Evolutionary conservation across 768 basidiomycete species (phyloP).

Genomic region (Pilatotrama ljubarskyi): DNA sequence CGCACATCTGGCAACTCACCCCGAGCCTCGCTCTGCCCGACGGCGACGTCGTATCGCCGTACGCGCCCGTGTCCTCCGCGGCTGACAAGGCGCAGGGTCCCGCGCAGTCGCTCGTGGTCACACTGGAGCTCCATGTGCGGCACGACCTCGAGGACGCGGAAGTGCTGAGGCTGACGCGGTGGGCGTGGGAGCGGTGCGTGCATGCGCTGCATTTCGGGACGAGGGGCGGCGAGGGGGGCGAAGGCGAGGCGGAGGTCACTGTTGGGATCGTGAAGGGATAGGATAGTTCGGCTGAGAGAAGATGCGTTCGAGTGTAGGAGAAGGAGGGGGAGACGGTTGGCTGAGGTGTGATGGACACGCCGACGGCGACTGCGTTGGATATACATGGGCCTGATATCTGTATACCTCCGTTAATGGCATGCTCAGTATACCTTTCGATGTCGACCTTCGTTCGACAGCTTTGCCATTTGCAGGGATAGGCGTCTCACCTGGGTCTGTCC

Average conservation of each 20-base stretch:
- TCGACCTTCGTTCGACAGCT: too few relatives aligned
- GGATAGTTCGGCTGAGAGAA: background rate
- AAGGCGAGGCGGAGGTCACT: conserved; percentile 57
- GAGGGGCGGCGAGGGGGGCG: conserved; percentile 30
- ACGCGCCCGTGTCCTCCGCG: conserved; percentile 2
- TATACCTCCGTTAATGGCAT: background rate
- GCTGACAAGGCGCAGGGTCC: conserved; percentile 25
- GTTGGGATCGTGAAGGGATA: conserved; percentile 58
- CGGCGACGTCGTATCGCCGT: conserved; percentile 19
- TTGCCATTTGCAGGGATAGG: too few relatives aligned
- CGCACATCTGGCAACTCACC: conserved; percentile 87
- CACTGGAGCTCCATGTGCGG: conserved; percentile 76
- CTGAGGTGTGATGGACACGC: background rate
- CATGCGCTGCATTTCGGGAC: conserved; percentile 44
- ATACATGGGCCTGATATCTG: background rate
- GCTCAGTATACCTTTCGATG: background rate
- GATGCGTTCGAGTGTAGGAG: background rate
- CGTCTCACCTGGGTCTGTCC: too few relatives aligned
- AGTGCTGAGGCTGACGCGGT: conserved; percentile 68
- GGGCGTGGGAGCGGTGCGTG: conserved; percentile 71
- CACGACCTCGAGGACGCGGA: conserved; percentile 68
- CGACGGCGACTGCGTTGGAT: background rate
- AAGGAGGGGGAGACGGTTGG: background rate
- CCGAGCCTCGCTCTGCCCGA: conserved; percentile 28
- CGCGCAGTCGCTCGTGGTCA: conserved; percentile 61